Evolutionary conservation across 2,329 filamentous ascomycete species (phyloP).

Genomic region (Cadophora sp.): DNA sequence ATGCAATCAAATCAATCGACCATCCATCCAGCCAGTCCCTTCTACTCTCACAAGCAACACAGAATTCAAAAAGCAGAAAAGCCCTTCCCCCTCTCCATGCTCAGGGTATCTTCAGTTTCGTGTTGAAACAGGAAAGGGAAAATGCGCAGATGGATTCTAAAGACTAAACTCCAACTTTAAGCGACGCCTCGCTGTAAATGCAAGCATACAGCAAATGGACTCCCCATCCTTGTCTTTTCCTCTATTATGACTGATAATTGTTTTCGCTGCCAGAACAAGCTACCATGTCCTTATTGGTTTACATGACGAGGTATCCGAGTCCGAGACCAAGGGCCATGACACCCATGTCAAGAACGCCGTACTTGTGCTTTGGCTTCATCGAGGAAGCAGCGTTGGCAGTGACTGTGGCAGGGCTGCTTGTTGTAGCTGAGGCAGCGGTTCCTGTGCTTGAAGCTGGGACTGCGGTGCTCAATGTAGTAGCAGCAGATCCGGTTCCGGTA

Average conservation of each 20-base stretch:
- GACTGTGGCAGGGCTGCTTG: constrained; percentile 1
- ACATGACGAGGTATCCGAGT: constrained; percentile 45
- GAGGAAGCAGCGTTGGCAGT: constrained; percentile 39
- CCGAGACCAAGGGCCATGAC: constrained; percentile 43
- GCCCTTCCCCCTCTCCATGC: constrained; percentile 1
- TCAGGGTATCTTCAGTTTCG: constrained; percentile 14
- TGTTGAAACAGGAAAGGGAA: neutral
- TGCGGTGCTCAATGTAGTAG: constrained; percentile 25
- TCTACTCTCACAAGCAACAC: constrained; percentile 11
- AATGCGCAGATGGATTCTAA: constrained; percentile 6
- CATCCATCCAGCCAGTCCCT: neutral
- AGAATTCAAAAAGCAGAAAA: constrained; percentile 2
- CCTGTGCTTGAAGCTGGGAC: constrained; percentile 18
- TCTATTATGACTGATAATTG: neutral
- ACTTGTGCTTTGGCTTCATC: constrained; percentile 37
- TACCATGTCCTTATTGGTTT: constrained; percentile 23
- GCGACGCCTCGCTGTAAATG: constrained; percentile 18
- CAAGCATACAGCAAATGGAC: constrained; percentile 19
- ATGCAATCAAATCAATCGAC: neutral
- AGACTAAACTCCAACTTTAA: constrained; percentile 5
- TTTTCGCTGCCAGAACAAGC: neutral
- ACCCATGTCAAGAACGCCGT: constrained; percentile 38
- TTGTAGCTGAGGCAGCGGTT: constrained; percentile 39
- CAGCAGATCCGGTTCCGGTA: constrained; percentile 19
- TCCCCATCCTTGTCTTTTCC: neutral